Evolutionary conservation across 495 filamentous ascomycete genomes (phyloP).

Genomic region (Ascodesmis nigricans): DNA sequence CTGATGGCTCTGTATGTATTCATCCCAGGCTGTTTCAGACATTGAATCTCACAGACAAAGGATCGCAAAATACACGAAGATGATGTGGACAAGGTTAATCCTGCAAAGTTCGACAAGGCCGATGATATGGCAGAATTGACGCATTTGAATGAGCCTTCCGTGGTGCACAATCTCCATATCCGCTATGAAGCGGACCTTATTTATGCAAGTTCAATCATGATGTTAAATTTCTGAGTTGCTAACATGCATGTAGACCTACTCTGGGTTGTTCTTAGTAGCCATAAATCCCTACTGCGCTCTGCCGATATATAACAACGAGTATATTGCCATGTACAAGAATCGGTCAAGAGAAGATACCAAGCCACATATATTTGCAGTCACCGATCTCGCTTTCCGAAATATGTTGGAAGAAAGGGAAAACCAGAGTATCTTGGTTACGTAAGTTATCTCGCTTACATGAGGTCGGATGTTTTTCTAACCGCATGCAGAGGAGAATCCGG

Average conservation of each 20-base stretch:
- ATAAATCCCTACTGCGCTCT: slow-evolving; percentile 92
- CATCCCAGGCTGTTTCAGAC: not conserved
- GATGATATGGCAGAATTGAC: slow-evolving; percentile 98
- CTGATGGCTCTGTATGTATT: slow-evolving; percentile 64
- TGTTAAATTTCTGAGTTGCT: slow-evolving; percentile 2
- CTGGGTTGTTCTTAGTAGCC: slow-evolving; percentile 86
- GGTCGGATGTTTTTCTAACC: slow-evolving; percentile 53
- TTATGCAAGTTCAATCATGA: slow-evolving; percentile 38
- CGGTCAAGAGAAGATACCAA: slow-evolving; percentile 76
- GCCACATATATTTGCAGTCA: slow-evolving; percentile 94
- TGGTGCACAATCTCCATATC: slow-evolving; percentile 88
- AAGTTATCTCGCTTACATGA: slow-evolving; percentile 71
- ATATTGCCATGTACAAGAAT: slow-evolving; percentile 91
- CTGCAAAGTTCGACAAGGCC: slow-evolving; percentile 96
- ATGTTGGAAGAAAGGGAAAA: slow-evolving; percentile 87
- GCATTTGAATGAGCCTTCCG: slow-evolving; percentile 90
- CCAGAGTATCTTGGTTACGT: slow-evolving; percentile 93
- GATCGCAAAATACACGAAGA: slow-evolving; percentile 71
- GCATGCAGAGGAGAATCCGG: slow-evolving; percentile 93
- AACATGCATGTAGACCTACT: slow-evolving; percentile 47
- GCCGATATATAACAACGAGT: slow-evolving; percentile 90
- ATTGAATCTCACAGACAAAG: slow-evolving; percentile 23
- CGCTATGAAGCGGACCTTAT: slow-evolving; percentile 90
- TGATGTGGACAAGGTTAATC: slow-evolving; percentile 93
- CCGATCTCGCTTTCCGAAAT: slow-evolving; percentile 92